Base-by-base conservation (phyloP, 805 yeast genomes). In the Trichomonascus vanleenenianus region DNA sequence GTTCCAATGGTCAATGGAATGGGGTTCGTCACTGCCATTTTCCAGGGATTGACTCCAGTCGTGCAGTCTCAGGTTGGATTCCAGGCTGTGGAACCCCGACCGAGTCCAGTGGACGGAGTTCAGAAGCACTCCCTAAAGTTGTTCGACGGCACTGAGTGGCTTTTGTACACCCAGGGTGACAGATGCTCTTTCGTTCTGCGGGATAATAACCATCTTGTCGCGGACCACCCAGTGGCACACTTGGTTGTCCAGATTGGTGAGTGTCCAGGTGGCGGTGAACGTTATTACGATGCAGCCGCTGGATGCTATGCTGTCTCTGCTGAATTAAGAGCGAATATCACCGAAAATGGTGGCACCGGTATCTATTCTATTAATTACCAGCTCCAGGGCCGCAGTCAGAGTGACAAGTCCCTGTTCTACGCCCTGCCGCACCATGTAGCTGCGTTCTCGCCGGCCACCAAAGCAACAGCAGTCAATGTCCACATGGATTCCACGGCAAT, bases 1-100 rank as follows among this genome's bases (percentile, higher is more conserved):
- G 50, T 73, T 34, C 89, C 91, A 2, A 57, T 85, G 46, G 84
- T 81, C 3, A 89, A 83, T 60, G 97, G 97, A 46, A 72, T 72
- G 71, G 96, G 96, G 4, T 79, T 85, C 51, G 75, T 85, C 9
- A 81, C 95, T 18, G 85, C 80, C 20, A 62, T 75, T 14, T 74
- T 73, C 54, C 61, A 73, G 50, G 46, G 48, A 6, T 61, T 76
- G 54, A 65, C 72, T 16, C 74, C 80, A 6, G 56, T 62, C 22
- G 56, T 79, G 25, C 67, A 67, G 49, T 68, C 80, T 1, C 66
- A 67, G 44, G 66, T 73, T 34, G 82, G 80, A 5, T 59, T 78
- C 42, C 48, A 53, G 15, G 48, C 68, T 6, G 58, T 78, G 33
- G 62, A 60, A 16, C 48, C 63, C 40, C 68, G 64, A 47, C 54